Evolutionary conservation across 2,329 filamentous ascomycete species (phyloP).

Genomic region (Colletotrichum sp.): DNA sequence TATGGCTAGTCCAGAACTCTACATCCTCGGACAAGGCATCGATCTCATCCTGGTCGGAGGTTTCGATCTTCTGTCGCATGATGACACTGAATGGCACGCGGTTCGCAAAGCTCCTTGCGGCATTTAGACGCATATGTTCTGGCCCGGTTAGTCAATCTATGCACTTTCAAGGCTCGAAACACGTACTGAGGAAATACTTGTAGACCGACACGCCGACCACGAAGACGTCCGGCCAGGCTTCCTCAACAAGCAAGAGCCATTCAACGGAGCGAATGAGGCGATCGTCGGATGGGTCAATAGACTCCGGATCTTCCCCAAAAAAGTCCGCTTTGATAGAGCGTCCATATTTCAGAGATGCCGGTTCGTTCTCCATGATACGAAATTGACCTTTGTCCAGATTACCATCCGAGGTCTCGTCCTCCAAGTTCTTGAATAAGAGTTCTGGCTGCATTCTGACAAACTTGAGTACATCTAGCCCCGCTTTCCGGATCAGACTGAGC

Average conservation of each 20-base stretch:
- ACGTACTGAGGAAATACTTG: slow-evolving; percentile 83
- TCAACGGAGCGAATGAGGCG: slow-evolving; percentile 79
- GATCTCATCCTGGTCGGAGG: slow-evolving; percentile 40
- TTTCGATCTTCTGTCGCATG: slow-evolving; percentile 43
- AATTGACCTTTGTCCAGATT: slow-evolving; percentile 49
- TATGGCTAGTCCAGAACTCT: slow-evolving; percentile 43
- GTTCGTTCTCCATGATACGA: slow-evolving; percentile 51
- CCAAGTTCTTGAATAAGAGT: slow-evolving; percentile 55
- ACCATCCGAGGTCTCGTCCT: slow-evolving; percentile 30
- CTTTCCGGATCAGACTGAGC: slow-evolving; percentile 76
- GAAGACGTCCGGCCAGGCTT: slow-evolving; percentile 75
- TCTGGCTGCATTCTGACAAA: slow-evolving; percentile 74
- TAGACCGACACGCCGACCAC: slow-evolving; percentile 74
- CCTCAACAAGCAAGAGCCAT: slow-evolving; percentile 81
- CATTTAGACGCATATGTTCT: slow-evolving; percentile 58
- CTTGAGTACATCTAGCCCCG: slow-evolving; percentile 72
- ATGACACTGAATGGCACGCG: slow-evolving; percentile 56
- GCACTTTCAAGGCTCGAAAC: slow-evolving; percentile 1
- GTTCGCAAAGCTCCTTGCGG: slow-evolving; percentile 58
- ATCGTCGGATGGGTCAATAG: slow-evolving; percentile 66
- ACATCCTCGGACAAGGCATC: slow-evolving; percentile 40
- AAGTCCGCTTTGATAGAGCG: slow-evolving; percentile 74
- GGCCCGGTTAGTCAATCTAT: slow-evolving; percentile 17
- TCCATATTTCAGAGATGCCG: slow-evolving; percentile 61
- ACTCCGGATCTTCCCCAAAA: slow-evolving; percentile 64